Conservation (phyloP, 257 asterid species). For the Solanum appendiculatum region DNA sequence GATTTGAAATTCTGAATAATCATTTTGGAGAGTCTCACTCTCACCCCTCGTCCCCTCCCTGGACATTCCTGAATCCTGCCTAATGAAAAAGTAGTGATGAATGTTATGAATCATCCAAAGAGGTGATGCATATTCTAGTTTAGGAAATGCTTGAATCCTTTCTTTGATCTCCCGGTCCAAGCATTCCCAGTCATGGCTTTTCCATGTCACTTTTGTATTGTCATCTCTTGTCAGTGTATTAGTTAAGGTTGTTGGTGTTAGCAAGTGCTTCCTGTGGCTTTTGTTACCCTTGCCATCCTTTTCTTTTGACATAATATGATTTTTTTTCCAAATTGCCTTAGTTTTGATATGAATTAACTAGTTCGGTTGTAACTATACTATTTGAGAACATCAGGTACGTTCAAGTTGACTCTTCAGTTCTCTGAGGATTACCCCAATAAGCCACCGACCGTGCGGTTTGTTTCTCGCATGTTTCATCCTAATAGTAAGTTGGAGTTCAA, state of each 20-base stretch:
- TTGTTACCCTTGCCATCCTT: background rate
- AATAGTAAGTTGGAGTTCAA: slow-evolving; percentile 44
- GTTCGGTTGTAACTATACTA: background rate
- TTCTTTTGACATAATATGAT: background rate
- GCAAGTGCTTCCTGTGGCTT: background rate
- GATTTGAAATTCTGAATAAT: background rate
- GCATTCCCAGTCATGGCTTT: background rate
- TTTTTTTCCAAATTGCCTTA: background rate
- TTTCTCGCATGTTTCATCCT: slow-evolving; percentile 85
- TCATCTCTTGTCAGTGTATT: background rate
- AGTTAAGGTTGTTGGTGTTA: background rate
- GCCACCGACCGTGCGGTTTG: slow-evolving; percentile 78
- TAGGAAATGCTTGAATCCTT: background rate
- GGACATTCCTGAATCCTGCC: background rate
- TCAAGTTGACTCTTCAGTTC: slow-evolving; percentile 68
- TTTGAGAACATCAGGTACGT: slow-evolving; percentile 40
- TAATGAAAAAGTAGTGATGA: background rate
- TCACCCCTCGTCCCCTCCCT: background rate
- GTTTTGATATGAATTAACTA: background rate
- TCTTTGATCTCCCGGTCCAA: background rate
- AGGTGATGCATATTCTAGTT: background rate
- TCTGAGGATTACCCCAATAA: slow-evolving; percentile 74
- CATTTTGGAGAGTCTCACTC: background rate
- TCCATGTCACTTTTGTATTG: background rate
- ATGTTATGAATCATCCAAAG: background rate